These are phyloP conservation scores for Solanum pinnatisectum DNA, from an alignment of 257 asterid genomes.

Conservation along the genomic window DNA sequence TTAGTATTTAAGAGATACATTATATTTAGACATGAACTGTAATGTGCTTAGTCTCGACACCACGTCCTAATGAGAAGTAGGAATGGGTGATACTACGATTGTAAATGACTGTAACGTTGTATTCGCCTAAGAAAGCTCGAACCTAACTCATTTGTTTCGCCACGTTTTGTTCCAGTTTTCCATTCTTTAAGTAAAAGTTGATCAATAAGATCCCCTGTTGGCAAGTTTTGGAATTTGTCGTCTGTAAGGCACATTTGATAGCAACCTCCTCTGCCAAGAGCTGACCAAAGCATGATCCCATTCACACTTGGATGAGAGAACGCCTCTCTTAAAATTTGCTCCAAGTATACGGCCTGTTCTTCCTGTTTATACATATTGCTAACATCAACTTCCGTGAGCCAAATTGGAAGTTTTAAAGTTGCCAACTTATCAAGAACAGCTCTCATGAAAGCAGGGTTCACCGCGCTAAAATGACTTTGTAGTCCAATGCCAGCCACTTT, in stretches of 20 bases:
- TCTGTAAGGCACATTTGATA: neutral
- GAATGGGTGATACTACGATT: constrained; percentile 2
- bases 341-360: constrained; percentile 4
- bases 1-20: neutral
- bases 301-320: neutral
- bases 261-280: neutral
- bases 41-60: constrained; percentile 30
- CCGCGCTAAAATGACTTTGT: constrained; percentile 35
- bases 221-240: neutral
- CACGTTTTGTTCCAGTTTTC: neutral
- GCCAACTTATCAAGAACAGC: constrained; percentile 48
- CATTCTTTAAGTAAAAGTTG: neutral
- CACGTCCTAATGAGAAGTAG: constrained; percentile 14
- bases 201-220: neutral
- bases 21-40: neutral
- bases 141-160: neutral
- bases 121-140: constrained; percentile 35
- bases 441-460: constrained; percentile 46
- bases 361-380: constrained; percentile 13
- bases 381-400: constrained; percentile 60
- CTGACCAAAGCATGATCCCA: neutral
- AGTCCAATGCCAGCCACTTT: constrained; percentile 54
- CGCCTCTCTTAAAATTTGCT: neutral
- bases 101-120: constrained; percentile 12
- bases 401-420: constrained; percentile 37